Evolutionary conservation across 768 basidiomycete genomes (phyloP).

Genomic region (Chlorophyllum brunneum): DNA sequence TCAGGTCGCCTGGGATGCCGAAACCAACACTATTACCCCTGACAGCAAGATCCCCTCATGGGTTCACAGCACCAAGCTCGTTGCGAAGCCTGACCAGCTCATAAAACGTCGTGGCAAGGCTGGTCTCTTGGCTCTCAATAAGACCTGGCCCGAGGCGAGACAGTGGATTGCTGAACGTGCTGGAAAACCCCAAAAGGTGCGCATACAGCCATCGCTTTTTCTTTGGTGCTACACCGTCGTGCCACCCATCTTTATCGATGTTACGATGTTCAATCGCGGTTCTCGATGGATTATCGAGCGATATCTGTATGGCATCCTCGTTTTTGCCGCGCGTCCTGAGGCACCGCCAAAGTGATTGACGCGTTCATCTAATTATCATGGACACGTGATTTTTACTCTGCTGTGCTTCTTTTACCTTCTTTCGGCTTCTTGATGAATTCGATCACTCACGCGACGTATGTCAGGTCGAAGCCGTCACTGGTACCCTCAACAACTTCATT

Average conservation of each 20-base stretch:
- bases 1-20: conserved; percentile 82
- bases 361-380: conserved; percentile 16
- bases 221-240: conserved; percentile 1
- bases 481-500: conserved; percentile 96
- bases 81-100: conserved; percentile 96
- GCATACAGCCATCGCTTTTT: conserved; percentile 25
- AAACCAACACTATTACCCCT: conserved; percentile 51
- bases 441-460: conserved; percentile 1
- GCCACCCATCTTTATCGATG: conserved; percentile 9
- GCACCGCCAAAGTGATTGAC: too few relatives aligned
- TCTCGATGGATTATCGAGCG: conserved; percentile 11
- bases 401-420: background rate
- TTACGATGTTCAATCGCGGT: conserved; percentile 9
- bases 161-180: conserved; percentile 85
- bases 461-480: conserved; percentile 91
- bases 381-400: conserved; percentile 22
- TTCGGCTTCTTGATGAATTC: background rate
- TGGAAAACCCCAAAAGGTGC: conserved; percentile 87
- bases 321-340: conserved; percentile 7
- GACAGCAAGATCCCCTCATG: conserved; percentile 63
- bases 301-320: conserved; percentile 8
- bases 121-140: conserved; percentile 92
- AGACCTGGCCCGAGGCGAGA: conserved; percentile 83
- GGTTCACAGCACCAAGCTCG: conserved; percentile 85
- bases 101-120: conserved; percentile 99